Base-by-base conservation (phyloP, 257 asterid species). In the Verbena officinalis region DNA sequence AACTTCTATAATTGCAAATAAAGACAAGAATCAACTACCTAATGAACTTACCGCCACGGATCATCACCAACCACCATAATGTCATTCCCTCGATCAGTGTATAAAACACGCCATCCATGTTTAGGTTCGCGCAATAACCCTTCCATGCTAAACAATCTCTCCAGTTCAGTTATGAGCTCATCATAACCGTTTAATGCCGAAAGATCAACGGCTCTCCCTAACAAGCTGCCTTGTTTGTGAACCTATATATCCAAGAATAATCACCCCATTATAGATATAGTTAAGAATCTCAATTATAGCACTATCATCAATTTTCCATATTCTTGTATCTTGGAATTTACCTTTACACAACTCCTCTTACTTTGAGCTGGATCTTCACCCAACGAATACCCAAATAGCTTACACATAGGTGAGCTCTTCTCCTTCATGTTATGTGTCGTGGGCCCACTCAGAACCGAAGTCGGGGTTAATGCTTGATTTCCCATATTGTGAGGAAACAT, bases 1-100 rank as follows among this genome's bases (percentile, higher is more conserved):
- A 27, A 27, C 33, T 27, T 27, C 5, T 27, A 5, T 27, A 27
- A 27, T 27, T 27, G 45, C 45, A 13, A 39, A 39, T 39, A 34
- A 24, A 20, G 13, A n/a, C 17, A 43, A n/a, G 15, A 19, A 38
- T 20, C 16, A 10, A 38, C n/a, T 20, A 38, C 15, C 30, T 13
- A 23, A 48, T 68, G 54, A 40, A 79, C 95, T 78, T 83, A 89
- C 96, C 69, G 79, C 96, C 96, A 84, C 9, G 96, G 96, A 80
- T 89, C 92, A 21, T 86, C 92, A 19, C 95, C 92, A 14, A 84
- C 90, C 38, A 89, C 92, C 96, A 89, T 84, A 89, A 82, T 77
- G 72, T 86, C 92, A 64, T 84, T 80, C 72, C 86, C 96, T 49
- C 90, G 76, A 69, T 88, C 92, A 0, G 95, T 88, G 40, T 88